Evolutionary conservation across 495 filamentous ascomycete species (phyloP), one percentile per base, ranked within the genome.

Genomic region (Aspergillus mulundensis): DNA sequence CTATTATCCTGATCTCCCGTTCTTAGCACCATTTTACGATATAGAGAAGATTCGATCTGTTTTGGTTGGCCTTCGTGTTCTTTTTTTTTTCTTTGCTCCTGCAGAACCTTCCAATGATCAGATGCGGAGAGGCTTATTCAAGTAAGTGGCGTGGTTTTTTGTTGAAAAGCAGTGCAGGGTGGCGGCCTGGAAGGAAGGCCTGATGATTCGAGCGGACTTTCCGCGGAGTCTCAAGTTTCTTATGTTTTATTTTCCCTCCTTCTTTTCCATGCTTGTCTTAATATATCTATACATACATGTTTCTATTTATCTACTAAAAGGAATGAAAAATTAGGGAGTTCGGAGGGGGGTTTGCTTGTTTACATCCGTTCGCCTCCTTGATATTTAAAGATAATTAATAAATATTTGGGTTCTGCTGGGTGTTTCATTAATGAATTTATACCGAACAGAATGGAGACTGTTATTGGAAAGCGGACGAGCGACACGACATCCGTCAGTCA

Each of bases 11-110:
- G n/a, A 60, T 58, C 61, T 52, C 46, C 61, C 58, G 54, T 58
- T 50, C 38, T 57, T 63, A n/a, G n/a, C 52, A 40, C 32, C 5
- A 38, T 64, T 16, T 60, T 58, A 54, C 41, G 41, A 44, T n/a
- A 44, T 51, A 42, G 15, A 48, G 24, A 30, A 48, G n/a, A 30
- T 34, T 21, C 28, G 20, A 36, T 51, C 12, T 36, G 32, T 7
- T 34, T 40, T 19, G 34, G 7, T 40, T 51, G 34, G 14, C 48
- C 53, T 54, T 59, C 23, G 32, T 50, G 42, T 51, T 43, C 41
- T 32, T n/a, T 49, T 15, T 42, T 16, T 18, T 18, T 40, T 16
- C 12, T 8, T 18, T 18, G 14, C 15, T 3, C n/a, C 12, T 40
- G n/a, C n/a, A n/a, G n/a, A n/a, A n/a, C n/a, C n/a, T n/a, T n/a